These are phyloP conservation scores for Centaurea solstitialis DNA, from an alignment of 129 eudicot genomes.

Conservation along the genomic window DNA sequence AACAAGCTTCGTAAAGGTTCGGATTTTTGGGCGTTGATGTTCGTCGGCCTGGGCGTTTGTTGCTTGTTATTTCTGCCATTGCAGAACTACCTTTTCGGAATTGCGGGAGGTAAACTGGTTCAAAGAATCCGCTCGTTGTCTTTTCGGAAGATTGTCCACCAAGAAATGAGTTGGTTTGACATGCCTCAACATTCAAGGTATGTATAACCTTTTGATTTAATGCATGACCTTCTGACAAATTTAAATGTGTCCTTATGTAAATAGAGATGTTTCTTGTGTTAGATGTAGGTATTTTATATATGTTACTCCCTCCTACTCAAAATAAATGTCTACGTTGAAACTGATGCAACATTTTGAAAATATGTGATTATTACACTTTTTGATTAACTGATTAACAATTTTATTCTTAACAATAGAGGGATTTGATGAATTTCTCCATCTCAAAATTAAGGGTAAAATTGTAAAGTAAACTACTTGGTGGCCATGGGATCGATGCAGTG, in stretches of 20 bases:
- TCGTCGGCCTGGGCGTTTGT: conserved; percentile 32
- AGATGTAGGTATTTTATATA: neutral
- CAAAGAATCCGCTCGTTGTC: conserved; percentile 42
- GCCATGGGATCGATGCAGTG: neutral
- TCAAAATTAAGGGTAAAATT: neutral
- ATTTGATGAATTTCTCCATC: neutral
- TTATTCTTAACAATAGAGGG: neutral
- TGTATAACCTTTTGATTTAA: neutral
- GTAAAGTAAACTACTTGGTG: neutral
- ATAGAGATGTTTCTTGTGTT: too few species aligned
- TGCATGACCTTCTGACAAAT: too few species aligned
- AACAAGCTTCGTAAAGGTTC: conserved; percentile 35
- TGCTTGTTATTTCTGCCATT: conserved; percentile 34
- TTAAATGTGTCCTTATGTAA: too few species aligned
- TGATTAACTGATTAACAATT: neutral
- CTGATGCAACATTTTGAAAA: too few species aligned
- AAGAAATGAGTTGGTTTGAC: conserved; percentile 71
- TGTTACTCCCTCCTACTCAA: neutral
- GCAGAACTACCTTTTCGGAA: conserved; percentile 51
- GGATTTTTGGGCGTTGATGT: conserved; percentile 56
- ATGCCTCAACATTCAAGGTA: conserved; percentile 66
- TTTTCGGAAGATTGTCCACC: conserved; percentile 54
- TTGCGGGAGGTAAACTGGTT: conserved; percentile 55
- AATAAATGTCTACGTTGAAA: too few species aligned
- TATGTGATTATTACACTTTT: neutral